Percentiles rank a stretch among this genome's conserved stretches.
These are phyloP conservation scores for Globisporangium cylindrosporum DNA, from an alignment of 352 stramenopile species.

Conservation along the genomic window DNA sequence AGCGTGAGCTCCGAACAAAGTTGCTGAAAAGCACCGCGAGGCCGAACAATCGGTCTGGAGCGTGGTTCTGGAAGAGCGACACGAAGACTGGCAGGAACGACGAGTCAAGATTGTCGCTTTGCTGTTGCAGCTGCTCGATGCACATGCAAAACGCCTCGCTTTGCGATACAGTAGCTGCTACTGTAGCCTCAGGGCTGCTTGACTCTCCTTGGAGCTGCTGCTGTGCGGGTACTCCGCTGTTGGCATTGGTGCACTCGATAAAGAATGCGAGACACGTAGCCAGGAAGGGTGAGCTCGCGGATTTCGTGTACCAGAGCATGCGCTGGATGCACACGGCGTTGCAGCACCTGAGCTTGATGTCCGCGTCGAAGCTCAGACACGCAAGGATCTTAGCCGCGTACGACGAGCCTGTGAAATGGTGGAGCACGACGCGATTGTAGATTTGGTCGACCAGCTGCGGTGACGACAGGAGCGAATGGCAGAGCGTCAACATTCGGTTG, in stretches of 20 bases:
- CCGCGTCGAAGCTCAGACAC: constrained; percentile 23
- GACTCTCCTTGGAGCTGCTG: background rate
- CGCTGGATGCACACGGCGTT: constrained; percentile 22
- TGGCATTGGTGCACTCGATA: constrained; percentile 25
- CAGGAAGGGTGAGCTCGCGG: constrained; percentile 29
- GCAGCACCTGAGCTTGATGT: constrained; percentile 26
- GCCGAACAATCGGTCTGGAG: constrained; percentile 37
- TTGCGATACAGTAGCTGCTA: background rate
- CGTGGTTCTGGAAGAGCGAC: constrained; percentile 40
- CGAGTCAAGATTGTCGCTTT: constrained; percentile 5
- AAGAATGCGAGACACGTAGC: constrained; percentile 36
- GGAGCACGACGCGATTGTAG: constrained; percentile 25
- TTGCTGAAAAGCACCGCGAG: constrained; percentile 41
- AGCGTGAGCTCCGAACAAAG: constrained; percentile 28
- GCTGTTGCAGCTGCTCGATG: constrained; percentile 19
- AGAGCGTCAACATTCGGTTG: constrained; percentile 22
- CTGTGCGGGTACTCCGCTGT: background rate
- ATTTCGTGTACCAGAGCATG: constrained; percentile 32
- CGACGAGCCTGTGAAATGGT: constrained; percentile 23
- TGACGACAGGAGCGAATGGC: constrained; percentile 16
- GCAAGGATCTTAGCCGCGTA: constrained; percentile 39
- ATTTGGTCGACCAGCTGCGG: constrained; percentile 22
- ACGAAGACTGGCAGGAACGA: constrained; percentile 26
- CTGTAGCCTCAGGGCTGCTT: background rate
- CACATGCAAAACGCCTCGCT: constrained; percentile 31